phyloP scores from a whole-genome alignment of 2,329 filamentous ascomycete genomes.

The Torrubiellomyces zombiae region DNA sequence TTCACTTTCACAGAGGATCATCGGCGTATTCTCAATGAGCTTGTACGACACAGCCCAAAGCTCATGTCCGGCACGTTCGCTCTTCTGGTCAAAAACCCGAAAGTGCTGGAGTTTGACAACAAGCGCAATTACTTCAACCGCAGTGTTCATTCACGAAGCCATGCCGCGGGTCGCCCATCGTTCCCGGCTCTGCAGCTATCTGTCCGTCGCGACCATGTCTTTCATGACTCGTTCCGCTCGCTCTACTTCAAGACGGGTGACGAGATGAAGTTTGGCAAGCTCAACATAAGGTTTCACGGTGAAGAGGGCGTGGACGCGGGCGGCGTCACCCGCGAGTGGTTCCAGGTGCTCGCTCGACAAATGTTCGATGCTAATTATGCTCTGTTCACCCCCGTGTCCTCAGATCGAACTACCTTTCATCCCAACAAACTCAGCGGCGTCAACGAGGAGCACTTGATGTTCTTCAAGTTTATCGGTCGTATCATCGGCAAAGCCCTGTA shows the following conservation, averaged over 20 bases:
- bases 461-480: slow-evolving; percentile 98
- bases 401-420: slow-evolving; percentile 96
- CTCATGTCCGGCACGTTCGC: slow-evolving; percentile 98
- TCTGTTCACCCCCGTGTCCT: slow-evolving; percentile 89
- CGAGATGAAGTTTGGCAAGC: slow-evolving; percentile 97
- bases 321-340: slow-evolving; percentile 96
- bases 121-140: slow-evolving; percentile 98
- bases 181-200: slow-evolving; percentile 64
- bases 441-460: slow-evolving; percentile 89
- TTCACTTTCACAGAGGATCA: slow-evolving; percentile 97
- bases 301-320: slow-evolving; percentile 97
- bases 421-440: slow-evolving; percentile 86
- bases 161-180: slow-evolving; percentile 52
- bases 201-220: slow-evolving; percentile 86
- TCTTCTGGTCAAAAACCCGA: slow-evolving; percentile 91
- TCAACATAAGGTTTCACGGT: slow-evolving; percentile 92
- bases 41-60: slow-evolving; percentile 91
- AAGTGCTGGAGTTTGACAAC: slow-evolving; percentile 97
- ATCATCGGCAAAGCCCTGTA: slow-evolving; percentile 98
- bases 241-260: slow-evolving; percentile 92
- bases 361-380: slow-evolving; percentile 99
- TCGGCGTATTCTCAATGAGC: slow-evolving; percentile 91
- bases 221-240: slow-evolving; percentile 97
- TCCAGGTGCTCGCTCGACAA: slow-evolving; percentile 88
- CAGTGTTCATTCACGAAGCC: slow-evolving; percentile 59